Percentiles rank a stretch among this genome's conserved stretches.
Evolutionary conservation across 495 filamentous ascomycete species (phyloP).

Genomic region (Aspergillus hancockii): DNA sequence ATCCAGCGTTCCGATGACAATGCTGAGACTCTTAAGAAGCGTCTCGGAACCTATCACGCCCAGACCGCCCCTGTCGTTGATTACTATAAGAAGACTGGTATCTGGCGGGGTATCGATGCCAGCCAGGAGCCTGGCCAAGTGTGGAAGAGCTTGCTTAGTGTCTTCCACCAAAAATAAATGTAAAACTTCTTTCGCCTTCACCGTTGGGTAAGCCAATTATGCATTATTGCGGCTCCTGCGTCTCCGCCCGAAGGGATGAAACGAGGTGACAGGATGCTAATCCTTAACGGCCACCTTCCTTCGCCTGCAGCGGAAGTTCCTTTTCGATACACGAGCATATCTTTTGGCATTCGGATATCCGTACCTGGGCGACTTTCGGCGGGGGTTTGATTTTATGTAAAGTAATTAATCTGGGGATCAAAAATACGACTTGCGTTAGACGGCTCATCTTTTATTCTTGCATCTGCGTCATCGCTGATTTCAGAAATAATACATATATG

Average conservation of each 20-base stretch:
- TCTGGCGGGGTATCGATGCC: slow-evolving; percentile 95
- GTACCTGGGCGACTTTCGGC: slow-evolving; percentile 19
- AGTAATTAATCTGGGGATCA: slow-evolving; percentile 22
- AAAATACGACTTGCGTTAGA: slow-evolving; percentile 3
- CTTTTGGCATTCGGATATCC: slow-evolving; percentile 16
- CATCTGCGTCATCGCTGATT: slow-evolving; percentile 3
- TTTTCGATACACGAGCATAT: slow-evolving; percentile 1
- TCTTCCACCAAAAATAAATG: slow-evolving; percentile 60
- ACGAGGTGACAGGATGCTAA: not conserved
- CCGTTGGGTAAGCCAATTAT: not conserved
- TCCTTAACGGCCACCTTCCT: not conserved
- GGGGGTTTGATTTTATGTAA: slow-evolving; percentile 25
- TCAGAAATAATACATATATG: not conserved
- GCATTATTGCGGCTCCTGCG: not conserved
- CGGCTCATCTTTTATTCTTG: not conserved
- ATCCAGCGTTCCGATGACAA: slow-evolving; percentile 98
- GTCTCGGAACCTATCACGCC: slow-evolving; percentile 86
- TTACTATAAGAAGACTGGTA: slow-evolving; percentile 96
- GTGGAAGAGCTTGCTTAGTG: slow-evolving; percentile 86
- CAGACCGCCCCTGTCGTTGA: slow-evolving; percentile 90
- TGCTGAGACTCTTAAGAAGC: slow-evolving; percentile 94
- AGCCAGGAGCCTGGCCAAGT: slow-evolving; percentile 95
- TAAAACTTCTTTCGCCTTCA: not conserved
- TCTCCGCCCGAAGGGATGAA: not conserved
- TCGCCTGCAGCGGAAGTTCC: slow-evolving; percentile 1